Percentiles rank a stretch among this genome's conserved stretches.
Conservation (phyloP, 768 basidiomycete genomes). For the Xanthoconium stramineum region DNA sequence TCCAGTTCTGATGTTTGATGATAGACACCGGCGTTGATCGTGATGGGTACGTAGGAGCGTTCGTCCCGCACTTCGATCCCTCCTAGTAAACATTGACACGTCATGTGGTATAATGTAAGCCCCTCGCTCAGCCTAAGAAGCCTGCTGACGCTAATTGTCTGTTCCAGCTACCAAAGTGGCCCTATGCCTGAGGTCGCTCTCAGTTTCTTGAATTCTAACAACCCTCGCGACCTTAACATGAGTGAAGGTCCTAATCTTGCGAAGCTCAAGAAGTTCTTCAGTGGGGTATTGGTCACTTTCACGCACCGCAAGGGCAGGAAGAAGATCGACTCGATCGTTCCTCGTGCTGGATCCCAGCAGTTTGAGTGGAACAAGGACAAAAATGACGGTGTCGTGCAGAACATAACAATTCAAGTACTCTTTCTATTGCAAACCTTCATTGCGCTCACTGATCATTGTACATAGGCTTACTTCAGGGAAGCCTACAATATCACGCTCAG, state of each 20-base stretch:
- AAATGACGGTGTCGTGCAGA: slow-evolving; percentile 10
- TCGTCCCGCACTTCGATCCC: slow-evolving; percentile 38
- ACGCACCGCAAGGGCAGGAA: slow-evolving; percentile 23
- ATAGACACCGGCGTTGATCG: neutral
- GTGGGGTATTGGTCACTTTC: slow-evolving; percentile 34
- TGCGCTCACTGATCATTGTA: neutral
- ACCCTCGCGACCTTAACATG: slow-evolving; percentile 33
- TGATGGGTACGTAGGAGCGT: slow-evolving; percentile 37
- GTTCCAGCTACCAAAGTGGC: slow-evolving; percentile 26
- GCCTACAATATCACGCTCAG: slow-evolving; percentile 33
- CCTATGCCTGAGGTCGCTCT: slow-evolving; percentile 32
- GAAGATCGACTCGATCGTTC: slow-evolving; percentile 37
- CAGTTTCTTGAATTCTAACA: slow-evolving; percentile 18
- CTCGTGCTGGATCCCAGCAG: slow-evolving; percentile 34
- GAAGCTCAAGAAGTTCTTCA: slow-evolving; percentile 38
- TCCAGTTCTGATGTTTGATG: neutral
- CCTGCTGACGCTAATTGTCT: neutral
- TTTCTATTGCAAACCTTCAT: neutral
- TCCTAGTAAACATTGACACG: slow-evolving; percentile 47
- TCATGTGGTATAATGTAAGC: slow-evolving; percentile 44
- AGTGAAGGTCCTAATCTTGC: slow-evolving; percentile 25
- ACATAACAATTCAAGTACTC: slow-evolving; percentile 40
- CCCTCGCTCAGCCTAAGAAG: neutral
- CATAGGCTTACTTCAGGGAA: slow-evolving; percentile 41
- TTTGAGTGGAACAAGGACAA: slow-evolving; percentile 39